Percentiles rank a stretch among this genome's conserved stretches.
phyloP scores from a whole-genome alignment of 2,329 filamentous ascomycete genomes.

The Plenodomus biglobosus region DNA sequence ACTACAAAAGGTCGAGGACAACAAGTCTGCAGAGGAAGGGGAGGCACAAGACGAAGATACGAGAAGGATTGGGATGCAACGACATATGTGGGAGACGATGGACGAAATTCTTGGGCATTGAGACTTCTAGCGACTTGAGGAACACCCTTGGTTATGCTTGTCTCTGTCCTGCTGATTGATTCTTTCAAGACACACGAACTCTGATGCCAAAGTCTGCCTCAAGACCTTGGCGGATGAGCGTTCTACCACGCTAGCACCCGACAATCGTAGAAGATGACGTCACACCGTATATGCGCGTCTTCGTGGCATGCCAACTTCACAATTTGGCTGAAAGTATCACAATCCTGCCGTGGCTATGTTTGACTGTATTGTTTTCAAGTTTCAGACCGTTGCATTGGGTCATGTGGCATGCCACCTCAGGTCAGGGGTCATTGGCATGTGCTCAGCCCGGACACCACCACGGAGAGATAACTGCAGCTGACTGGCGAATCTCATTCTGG shows the following conservation, averaged over 20 bases:
- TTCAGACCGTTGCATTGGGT: neutral
- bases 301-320: neutral
- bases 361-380: neutral
- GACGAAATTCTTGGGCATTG: slow-evolving; percentile 35
- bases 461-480: slow-evolving; percentile 18
- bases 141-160: neutral
- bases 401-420: slow-evolving; percentile 13
- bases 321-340: neutral
- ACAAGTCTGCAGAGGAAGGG: slow-evolving; percentile 3
- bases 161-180: neutral
- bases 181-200: neutral
- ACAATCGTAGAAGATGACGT: neutral
- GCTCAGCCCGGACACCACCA: slow-evolving; percentile 10
- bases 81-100: slow-evolving; percentile 41
- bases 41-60: slow-evolving; percentile 23
- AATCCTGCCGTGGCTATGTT: neutral
- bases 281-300: neutral
- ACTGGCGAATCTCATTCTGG: slow-evolving; percentile 11
- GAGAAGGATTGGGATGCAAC: slow-evolving; percentile 29
- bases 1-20: slow-evolving; percentile 10
- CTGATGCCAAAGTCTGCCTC: neutral
- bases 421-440: slow-evolving; percentile 11
- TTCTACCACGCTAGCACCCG: neutral
- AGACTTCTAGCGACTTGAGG: neutral
- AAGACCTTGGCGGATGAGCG: neutral